Percentiles rank a stretch among this genome's conserved stretches.
Conservation (phyloP, 345 rosid genomes). For the Arabis hirsuta region DNA sequence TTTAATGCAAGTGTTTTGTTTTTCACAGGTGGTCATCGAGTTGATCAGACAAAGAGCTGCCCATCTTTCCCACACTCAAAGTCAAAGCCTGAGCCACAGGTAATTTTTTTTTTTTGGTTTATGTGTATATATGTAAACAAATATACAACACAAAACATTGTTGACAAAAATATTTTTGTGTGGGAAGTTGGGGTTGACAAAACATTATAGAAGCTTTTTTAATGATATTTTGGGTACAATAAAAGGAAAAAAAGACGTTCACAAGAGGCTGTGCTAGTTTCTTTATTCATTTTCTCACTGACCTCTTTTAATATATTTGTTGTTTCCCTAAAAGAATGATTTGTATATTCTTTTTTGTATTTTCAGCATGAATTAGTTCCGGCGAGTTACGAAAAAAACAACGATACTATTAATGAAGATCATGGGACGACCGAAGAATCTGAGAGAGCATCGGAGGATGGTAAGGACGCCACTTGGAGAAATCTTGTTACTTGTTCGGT, state of each 20-base stretch:
- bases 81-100: slow-evolving; percentile 42
- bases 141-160: not conserved
- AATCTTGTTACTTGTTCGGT: slow-evolving; percentile 20
- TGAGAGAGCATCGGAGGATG: slow-evolving; percentile 38
- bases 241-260: slow-evolving; percentile 28
- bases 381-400: slow-evolving; percentile 21
- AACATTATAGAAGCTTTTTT: slow-evolving; percentile 26
- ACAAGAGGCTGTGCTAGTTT: slow-evolving; percentile 44
- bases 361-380: slow-evolving; percentile 20
- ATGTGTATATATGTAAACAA: slow-evolving; percentile 17
- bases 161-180: not conserved
- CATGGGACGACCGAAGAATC: slow-evolving; percentile 43
- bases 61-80: slow-evolving; percentile 38
- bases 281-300: slow-evolving; percentile 42
- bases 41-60: slow-evolving; percentile 51
- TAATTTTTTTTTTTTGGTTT: slow-evolving; percentile 8
- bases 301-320: slow-evolving; percentile 6
- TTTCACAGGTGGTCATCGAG: slow-evolving; percentile 38
- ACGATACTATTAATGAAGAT: slow-evolving; percentile 14
- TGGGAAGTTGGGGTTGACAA: slow-evolving; percentile 28
- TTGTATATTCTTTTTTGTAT: not conserved
- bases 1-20: slow-evolving; percentile 12
- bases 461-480: slow-evolving; percentile 38
- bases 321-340: slow-evolving; percentile 29
- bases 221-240: slow-evolving; percentile 38